Conservation (phyloP, 495 filamentous ascomycete species). For the Tricharina praecox region DNA sequence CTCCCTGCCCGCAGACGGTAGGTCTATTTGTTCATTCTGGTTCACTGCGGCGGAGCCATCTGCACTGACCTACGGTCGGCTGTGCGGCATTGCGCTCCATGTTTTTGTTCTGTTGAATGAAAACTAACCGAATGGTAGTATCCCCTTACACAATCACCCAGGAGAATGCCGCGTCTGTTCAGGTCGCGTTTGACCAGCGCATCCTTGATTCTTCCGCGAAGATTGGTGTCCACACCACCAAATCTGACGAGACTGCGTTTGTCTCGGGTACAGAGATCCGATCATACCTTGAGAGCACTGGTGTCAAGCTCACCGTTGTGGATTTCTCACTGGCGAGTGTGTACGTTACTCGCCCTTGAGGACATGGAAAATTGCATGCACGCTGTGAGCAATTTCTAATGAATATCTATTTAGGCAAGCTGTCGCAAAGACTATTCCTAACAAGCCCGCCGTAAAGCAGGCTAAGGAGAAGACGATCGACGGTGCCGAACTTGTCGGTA, state of each 20-base stretch:
- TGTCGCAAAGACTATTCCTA: constrained; percentile 32
- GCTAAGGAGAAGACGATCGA: constrained; percentile 35
- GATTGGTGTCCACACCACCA: constrained; percentile 25
- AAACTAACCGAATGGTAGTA: constrained; percentile 9
- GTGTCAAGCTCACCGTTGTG: constrained; percentile 22
- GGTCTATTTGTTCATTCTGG: not conserved
- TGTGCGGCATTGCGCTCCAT: too few relatives aligned
- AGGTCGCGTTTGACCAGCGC: constrained; percentile 25
- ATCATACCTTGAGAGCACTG: constrained; percentile 20
- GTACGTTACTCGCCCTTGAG: too few relatives aligned
- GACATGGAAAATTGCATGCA: not conserved
- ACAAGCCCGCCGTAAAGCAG: constrained; percentile 31
- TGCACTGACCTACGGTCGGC: too few relatives aligned
- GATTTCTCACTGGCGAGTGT: constrained; percentile 20
- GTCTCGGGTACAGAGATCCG: constrained; percentile 17
- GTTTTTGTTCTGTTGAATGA: not conserved
- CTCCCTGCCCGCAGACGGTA: constrained; percentile 19
- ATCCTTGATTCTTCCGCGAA: constrained; percentile 18
- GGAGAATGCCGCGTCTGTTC: constrained; percentile 22
- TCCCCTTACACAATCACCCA: constrained; percentile 25
- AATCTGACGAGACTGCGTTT: constrained; percentile 21
- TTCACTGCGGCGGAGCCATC: too few relatives aligned
- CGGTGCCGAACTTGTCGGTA: constrained; percentile 59
- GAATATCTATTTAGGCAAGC: constrained; percentile 17
- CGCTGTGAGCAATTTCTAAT: not conserved